These are phyloP conservation scores for Rhodotorula sphaerocarpa DNA, from an alignment of 768 basidiomycete genomes.

Conservation along the genomic window DNA sequence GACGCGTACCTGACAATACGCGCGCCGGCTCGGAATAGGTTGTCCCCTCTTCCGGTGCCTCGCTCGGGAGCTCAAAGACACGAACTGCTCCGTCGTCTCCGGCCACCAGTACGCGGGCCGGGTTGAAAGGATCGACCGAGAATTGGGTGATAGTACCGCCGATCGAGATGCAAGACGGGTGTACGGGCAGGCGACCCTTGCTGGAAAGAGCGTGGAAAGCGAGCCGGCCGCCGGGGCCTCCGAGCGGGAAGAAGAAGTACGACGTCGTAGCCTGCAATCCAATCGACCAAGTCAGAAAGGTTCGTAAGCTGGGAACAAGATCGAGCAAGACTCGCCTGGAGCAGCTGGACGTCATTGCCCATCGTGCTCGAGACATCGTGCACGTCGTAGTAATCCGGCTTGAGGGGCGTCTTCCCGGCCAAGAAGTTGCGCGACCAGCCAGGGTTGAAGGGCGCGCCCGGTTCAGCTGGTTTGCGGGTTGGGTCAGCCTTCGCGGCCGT, in stretches of 20 bases:
- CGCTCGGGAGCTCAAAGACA: conserved; percentile 40
- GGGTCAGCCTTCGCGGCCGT: background rate
- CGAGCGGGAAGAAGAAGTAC: conserved; percentile 44
- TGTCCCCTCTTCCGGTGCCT: conserved; percentile 18
- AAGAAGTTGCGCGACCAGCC: conserved; percentile 45
- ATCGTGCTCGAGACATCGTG: conserved; percentile 40
- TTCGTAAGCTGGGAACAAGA: background rate
- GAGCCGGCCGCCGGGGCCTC: conserved; percentile 44
- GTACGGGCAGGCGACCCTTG: conserved; percentile 42
- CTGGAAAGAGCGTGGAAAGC: conserved; percentile 41
- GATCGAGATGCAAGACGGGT: conserved; percentile 38
- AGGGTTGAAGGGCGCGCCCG: conserved; percentile 37
- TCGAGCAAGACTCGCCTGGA: conserved; percentile 40
- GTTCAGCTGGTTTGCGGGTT: background rate
- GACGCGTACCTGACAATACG: conserved; percentile 40
- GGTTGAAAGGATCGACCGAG: conserved; percentile 40
- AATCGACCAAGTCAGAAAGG: too few relatives aligned
- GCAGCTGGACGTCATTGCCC: conserved; percentile 41
- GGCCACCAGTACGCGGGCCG: conserved; percentile 38
- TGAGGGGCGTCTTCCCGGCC: conserved; percentile 43
- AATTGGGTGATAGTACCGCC: conserved; percentile 44
- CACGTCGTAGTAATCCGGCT: conserved; percentile 43
- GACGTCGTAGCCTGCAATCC: conserved; percentile 35
- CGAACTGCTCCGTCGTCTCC: conserved; percentile 43
- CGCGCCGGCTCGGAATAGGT: conserved; percentile 32